Evolutionary conservation across 495 filamentous ascomycete genomes (phyloP), one percentile per base, ranked within the genome.

Genomic region (Xylaria nigripes): DNA sequence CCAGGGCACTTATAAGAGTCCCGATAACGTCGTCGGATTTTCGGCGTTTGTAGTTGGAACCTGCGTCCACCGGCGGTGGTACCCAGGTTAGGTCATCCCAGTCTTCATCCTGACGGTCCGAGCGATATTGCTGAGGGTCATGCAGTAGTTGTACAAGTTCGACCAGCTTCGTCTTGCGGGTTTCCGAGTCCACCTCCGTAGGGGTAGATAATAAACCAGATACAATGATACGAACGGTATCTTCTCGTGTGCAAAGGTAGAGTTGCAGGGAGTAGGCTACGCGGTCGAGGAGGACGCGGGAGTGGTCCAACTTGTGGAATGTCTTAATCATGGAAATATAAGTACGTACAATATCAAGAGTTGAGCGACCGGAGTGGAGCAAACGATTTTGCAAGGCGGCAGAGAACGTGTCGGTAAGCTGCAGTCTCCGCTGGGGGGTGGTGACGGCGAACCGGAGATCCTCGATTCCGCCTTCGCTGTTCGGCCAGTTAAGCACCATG

Each of bases 281-380:
- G 7, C 90, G 83, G 64, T 92, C 86, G 8, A 99, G 75, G 6
- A 97, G 78, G 3, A 97, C 93, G 16, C 92, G 90, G 53, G 90
- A 92, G 4, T 89, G 84, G 61, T 99, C 93, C 12, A 99, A 74
- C n/a, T 85, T 71, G 58, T 86, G 86, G 59, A 99, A 94, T 0
- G 87, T 86, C 43, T 87, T 83, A 51, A 99, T 97, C 57, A 96
- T 86, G 15, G 85, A 86, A 48, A 96, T 94, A 67, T 99, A 99
- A 5, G 90, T 78, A 50, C 85, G 85, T 25, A 99, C 70, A 19
- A 99, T 95, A 55, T 94, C 82, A 2, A 88, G 79, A 0, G 93
- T 99, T 36, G 90, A 90, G 32, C 89, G 83, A 4, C 90, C 94
- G 0, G 93, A 86, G 62, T 96, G 89, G 3, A 99, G 72, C 4